Conservation (phyloP, 495 filamentous ascomycete genomes). For the Xylaria nigripes region DNA sequence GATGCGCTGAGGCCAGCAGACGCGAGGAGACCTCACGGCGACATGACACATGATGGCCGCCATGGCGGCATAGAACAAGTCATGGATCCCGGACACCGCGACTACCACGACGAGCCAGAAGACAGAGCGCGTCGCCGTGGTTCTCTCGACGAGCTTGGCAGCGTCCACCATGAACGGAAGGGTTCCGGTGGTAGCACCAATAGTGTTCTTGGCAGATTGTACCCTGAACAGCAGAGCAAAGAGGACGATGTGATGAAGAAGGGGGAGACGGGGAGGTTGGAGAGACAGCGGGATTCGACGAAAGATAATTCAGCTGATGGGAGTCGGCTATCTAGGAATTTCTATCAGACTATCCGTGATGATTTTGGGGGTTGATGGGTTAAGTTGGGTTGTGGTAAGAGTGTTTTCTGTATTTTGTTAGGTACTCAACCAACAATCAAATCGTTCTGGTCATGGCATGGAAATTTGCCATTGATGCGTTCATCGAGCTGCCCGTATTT, state of each 20-base stretch:
- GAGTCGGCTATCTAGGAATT: not conserved
- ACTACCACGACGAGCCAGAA: slow-evolving; percentile 1
- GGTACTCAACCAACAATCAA: too few species aligned
- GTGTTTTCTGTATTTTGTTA: not conserved
- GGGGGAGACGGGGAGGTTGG: not conserved
- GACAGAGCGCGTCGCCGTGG: not conserved
- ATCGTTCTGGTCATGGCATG: too few species aligned
- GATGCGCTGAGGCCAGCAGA: slow-evolving; percentile 8
- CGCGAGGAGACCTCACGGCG: not conserved
- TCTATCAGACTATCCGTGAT: slow-evolving; percentile 1
- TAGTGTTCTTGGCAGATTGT: not conserved
- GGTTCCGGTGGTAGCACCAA: not conserved
- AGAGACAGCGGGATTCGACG: not conserved
- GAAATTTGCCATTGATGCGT: too few species aligned
- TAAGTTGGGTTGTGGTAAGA: not conserved
- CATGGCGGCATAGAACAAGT: slow-evolving; percentile 7
- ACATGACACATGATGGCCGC: slow-evolving; percentile 1
- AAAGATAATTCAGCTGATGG: not conserved
- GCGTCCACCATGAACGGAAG: not conserved
- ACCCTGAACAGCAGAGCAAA: not conserved
- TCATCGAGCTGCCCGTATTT: too few species aligned
- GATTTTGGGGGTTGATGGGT: not conserved
- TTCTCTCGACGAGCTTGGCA: not conserved
- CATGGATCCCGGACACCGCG: slow-evolving; percentile 6
- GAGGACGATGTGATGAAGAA: not conserved